These are phyloP conservation scores for Panicum miliaceum DNA, from an alignment of 176 grass and related monocot genomes.

Conservation along the genomic window DNA sequence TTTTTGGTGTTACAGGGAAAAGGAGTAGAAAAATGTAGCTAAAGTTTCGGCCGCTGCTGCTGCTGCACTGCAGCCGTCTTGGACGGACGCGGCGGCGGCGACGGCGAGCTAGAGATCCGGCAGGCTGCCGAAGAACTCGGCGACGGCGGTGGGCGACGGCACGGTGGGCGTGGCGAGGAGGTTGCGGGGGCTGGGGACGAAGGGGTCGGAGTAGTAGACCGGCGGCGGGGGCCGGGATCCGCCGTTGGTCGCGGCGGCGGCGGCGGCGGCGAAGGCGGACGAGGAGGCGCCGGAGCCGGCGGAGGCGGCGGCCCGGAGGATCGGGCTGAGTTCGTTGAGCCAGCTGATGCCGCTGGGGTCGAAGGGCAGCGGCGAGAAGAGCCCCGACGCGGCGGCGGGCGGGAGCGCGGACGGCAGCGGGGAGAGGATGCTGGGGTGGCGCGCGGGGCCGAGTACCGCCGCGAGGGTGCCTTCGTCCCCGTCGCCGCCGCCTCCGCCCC, in stretches of 20 bases:
- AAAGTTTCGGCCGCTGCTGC: slow-evolving; percentile 4
- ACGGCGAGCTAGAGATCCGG: slow-evolving; percentile 44
- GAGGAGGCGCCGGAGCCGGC: neutral
- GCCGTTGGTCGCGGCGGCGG: slow-evolving; percentile 32
- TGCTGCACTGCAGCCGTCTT: neutral
- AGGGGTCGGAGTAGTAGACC: slow-evolving; percentile 59
- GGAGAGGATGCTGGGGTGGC: slow-evolving; percentile 72
- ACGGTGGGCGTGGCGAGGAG: slow-evolving; percentile 69
- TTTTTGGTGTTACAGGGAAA: neutral
- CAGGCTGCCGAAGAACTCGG: slow-evolving; percentile 49
- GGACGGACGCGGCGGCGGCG: slow-evolving; percentile 3
- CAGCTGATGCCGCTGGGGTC: slow-evolving; percentile 65
- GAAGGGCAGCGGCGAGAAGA: slow-evolving; percentile 76
- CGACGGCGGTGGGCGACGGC: slow-evolving; percentile 62
- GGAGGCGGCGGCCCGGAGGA: slow-evolving; percentile 45
- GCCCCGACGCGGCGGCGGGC: slow-evolving; percentile 48
- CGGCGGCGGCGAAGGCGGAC: slow-evolving; percentile 4
- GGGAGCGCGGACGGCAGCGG: slow-evolving; percentile 70
- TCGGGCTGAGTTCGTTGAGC: slow-evolving; percentile 77
- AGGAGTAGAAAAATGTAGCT: neutral
- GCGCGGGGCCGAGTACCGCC: slow-evolving; percentile 19
- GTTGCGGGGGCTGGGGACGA: slow-evolving; percentile 68
- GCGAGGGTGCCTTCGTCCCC: slow-evolving; percentile 32
- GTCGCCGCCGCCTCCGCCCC: neutral
- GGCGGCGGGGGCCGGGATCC: slow-evolving; percentile 15